phyloP scores from a whole-genome alignment of 495 filamentous ascomycete genomes.

The Neurospora sp. region DNA sequence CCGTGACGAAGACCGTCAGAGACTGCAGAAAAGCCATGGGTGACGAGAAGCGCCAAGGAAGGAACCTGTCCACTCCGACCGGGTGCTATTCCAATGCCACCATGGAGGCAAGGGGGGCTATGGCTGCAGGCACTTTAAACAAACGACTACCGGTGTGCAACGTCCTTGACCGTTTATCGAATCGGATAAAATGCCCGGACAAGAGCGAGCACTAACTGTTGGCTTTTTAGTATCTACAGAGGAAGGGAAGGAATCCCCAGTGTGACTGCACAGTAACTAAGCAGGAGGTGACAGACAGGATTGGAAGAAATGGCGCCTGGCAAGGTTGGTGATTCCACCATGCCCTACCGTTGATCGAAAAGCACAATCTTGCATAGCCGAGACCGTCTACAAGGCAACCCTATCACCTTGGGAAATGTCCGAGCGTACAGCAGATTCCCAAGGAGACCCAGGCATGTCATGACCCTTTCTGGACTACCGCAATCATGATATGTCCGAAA shows the following conservation, averaged over 20 bases:
- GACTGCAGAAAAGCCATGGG: background rate
- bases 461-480: background rate
- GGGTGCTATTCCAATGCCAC: background rate
- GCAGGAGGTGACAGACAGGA: background rate
- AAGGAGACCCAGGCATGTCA: background rate
- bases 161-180: background rate
- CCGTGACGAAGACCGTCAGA: background rate
- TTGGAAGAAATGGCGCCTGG: background rate
- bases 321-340: background rate
- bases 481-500: background rate
- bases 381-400: background rate
- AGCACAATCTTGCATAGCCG: background rate
- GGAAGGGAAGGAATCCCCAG: background rate
- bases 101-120: background rate
- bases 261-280: background rate
- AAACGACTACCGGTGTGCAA: background rate
- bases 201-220: background rate
- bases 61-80: background rate
- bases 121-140: background rate
- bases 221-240: background rate
- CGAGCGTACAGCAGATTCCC: background rate
- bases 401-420: background rate
- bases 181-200: background rate
- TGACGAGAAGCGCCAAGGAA: background rate
- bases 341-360: background rate